Base-by-base conservation (phyloP, 2,329 filamentous ascomycete genomes). In the Neofusicoccum cordaticola region DNA sequence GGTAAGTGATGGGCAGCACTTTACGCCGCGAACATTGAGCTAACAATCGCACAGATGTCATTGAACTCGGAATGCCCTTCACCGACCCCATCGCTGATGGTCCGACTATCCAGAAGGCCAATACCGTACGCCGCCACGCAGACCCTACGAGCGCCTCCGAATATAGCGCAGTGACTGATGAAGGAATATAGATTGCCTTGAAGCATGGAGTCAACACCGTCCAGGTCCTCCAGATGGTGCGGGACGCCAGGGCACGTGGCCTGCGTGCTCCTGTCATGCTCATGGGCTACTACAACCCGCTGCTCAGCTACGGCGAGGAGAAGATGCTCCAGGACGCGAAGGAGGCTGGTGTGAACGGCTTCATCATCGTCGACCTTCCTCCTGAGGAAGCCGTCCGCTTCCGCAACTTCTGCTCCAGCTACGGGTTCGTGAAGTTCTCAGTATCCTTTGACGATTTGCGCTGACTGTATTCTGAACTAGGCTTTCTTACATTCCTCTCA, bases 201-300 rank as follows among this genome's bases (percentile, higher is more conserved):
- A 81, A 88, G 71, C 94, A 99, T 82, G 92, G 93, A 66, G 91
- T 98, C 68, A 96, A 90, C 11, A 90, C 96, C 67, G 83, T 86
- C 69, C 88, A 86, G 61, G 91, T 91, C 15, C 85, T 99, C 45
- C 85, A 90, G 72, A 94, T 97, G 84, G 90, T 97, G 67, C 89
- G 90, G 71, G 86, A 90, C 67, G 92, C 94, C 52, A 86, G 95
- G 72, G 84, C 85, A 70, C 85, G 85, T 67, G 95, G 95, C 47
- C 83, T 98, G 63, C 89, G 85, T 72, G 88, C 90, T 0, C 95
- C 95, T 0, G 86, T 99, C 47, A 81, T 99, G 74, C 86, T 99
- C 69, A 99, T 99, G 95, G 95, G 95, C 72, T 99, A 99, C 85
- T 99, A 97, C 82, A 99, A 99, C 82, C 95, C 95, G 1, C 84